phyloP scores from a whole-genome alignment of 2,329 filamentous ascomycete genomes.

The Neonectria ditissima region DNA sequence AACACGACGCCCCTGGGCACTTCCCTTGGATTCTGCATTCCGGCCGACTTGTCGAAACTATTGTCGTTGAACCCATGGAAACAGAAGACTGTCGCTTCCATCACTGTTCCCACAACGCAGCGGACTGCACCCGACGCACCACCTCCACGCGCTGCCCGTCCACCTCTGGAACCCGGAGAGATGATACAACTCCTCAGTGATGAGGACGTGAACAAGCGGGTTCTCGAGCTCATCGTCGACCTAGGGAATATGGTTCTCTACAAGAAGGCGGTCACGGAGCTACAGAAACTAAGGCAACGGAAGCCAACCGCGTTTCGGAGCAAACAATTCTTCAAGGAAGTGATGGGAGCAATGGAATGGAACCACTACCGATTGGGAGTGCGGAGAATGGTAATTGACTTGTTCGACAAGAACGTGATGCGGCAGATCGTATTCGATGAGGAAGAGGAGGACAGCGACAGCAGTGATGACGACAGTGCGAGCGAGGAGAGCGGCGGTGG shows the following conservation, averaged over 20 bases:
- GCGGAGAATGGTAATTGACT: slow-evolving; percentile 88
- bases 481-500: slow-evolving; percentile 58
- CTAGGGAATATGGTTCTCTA: slow-evolving; percentile 94
- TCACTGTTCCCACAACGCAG: slow-evolving; percentile 63
- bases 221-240: slow-evolving; percentile 86
- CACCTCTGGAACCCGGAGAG: slow-evolving; percentile 58
- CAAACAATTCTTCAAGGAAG: slow-evolving; percentile 83
- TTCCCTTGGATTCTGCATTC: slow-evolving; percentile 89
- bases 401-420: slow-evolving; percentile 93
- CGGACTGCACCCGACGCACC: slow-evolving; percentile 63
- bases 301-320: slow-evolving; percentile 81
- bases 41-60: slow-evolving; percentile 80
- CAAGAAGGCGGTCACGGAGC: slow-evolving; percentile 85
- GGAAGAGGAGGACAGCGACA: slow-evolving; percentile 68
- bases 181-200: slow-evolving; percentile 64
- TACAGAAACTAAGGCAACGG: slow-evolving; percentile 82
- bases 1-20: slow-evolving; percentile 85
- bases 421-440: slow-evolving; percentile 82
- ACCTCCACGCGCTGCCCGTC: slow-evolving; percentile 55
- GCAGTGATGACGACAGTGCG: slow-evolving; percentile 68
- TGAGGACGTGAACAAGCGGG: slow-evolving; percentile 77
- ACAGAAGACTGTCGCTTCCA: slow-evolving; percentile 60
- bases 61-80: slow-evolving; percentile 77
- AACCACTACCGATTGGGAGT: slow-evolving; percentile 91
- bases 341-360: slow-evolving; percentile 85